Evolutionary conservation across 768 basidiomycete species (phyloP), one percentile per base, ranked within the genome.

Genomic region (Dioszegia aurantiaca): DNA sequence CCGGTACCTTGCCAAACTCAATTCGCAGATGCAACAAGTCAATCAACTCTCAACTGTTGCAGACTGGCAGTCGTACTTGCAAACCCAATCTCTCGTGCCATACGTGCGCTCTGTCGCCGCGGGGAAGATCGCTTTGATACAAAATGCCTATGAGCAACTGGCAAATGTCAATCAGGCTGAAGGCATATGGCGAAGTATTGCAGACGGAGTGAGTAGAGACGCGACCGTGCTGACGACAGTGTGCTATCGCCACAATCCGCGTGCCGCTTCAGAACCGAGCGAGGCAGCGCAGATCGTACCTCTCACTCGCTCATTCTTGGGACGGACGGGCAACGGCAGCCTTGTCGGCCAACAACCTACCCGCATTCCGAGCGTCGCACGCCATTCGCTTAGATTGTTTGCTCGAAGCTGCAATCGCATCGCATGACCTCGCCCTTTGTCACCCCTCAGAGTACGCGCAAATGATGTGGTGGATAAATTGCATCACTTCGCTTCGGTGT

Each of bases 391-490:
- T 70, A 2, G 69, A 70, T 36, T 70, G 69, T 43, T 53, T 68
- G 1, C 56, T 73, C 2, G 67, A 67, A 36, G 64, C 62, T 8
- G 55, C 54, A 0, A 41, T 69, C 6, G 57, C 59, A 2, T 62
- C 63, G 1, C 59, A 33, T 12, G 67, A 67, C 23, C 26, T 55
- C 12, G 63, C 60, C 8, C 51, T 70, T 3, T 44, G 64, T 33
- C 47, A 46, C 9, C 36, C 30, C 0, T 8, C n/a, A 16, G 67
- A 70, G 28, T 67, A 70, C 21, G 6, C 24, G 4, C 51, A 51
- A 21, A 19, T 55, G 8, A 69, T 69, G 67, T 69, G 72, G 64
- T 73, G 69, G 69, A 58, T 70, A 5, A n/a, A 58, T 17, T 37
- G 44, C 19, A 42, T 70, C 17, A 39, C 56, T 4, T 5, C 28